A percentile compares a stretch with the other conserved stretches of the same genome.
Conservation (phyloP, 2,329 filamentous ascomycete species). For the Esteya vermicola region DNA sequence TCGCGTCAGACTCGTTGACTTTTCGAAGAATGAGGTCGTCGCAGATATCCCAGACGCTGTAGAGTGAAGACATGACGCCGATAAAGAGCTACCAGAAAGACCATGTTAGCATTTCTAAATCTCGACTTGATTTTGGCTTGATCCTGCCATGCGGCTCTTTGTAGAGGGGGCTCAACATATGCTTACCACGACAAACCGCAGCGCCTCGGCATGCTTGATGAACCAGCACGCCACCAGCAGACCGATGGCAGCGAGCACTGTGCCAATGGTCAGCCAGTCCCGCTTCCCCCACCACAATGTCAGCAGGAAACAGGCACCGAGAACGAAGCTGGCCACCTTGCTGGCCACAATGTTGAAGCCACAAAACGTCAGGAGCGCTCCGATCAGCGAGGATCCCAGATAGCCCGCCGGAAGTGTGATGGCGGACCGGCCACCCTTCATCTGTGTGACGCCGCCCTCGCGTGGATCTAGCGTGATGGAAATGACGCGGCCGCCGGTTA, state of each 20-base stretch:
- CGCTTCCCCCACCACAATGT: slow-evolving; percentile 70
- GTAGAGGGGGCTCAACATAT: neutral
- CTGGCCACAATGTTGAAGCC: slow-evolving; percentile 71
- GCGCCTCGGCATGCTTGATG: slow-evolving; percentile 58
- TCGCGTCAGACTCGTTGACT: slow-evolving; percentile 67
- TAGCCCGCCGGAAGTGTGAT: slow-evolving; percentile 67
- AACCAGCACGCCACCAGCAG: slow-evolving; percentile 66
- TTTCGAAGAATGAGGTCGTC: slow-evolving; percentile 70
- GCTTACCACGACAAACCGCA: slow-evolving; percentile 44
- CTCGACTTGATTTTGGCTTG: too few relatives aligned
- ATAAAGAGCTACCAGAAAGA: slow-evolving; percentile 46
- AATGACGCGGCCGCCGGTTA: slow-evolving; percentile 54
- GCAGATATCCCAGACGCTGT: slow-evolving; percentile 76
- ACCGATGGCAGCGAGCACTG: slow-evolving; percentile 55
- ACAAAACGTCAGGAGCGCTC: slow-evolving; percentile 63
- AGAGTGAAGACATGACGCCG: slow-evolving; percentile 67
- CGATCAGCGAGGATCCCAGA: slow-evolving; percentile 62
- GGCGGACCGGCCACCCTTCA: slow-evolving; percentile 56
- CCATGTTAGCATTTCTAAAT: too few relatives aligned
- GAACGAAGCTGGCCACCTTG: slow-evolving; percentile 61
- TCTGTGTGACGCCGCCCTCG: slow-evolving; percentile 67
- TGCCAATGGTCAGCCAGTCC: slow-evolving; percentile 64
- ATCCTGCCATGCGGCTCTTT: neutral
- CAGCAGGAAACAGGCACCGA: slow-evolving; percentile 62
- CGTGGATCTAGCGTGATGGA: slow-evolving; percentile 53